These are phyloP conservation scores for Verticillium dahliae DNA, from an alignment of 2,329 filamentous ascomycete species.

Conservation along the genomic window DNA sequence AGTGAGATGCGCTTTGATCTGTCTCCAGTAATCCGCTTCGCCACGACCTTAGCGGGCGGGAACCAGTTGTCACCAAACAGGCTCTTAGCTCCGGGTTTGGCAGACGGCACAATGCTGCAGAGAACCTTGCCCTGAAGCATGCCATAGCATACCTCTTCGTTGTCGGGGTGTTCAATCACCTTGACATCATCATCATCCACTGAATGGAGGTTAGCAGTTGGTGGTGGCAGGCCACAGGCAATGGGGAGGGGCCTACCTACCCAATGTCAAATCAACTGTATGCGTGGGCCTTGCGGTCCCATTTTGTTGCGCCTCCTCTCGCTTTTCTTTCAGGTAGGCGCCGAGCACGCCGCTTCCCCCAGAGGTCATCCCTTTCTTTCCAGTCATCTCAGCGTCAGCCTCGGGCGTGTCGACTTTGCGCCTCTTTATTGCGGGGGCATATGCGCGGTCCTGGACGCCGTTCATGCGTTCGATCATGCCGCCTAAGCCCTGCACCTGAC, in stretches of 20 bases:
- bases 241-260: slow-evolving; percentile 22
- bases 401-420: slow-evolving; percentile 45
- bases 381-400: slow-evolving; percentile 31
- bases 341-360: slow-evolving; percentile 53
- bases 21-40: slow-evolving; percentile 54
- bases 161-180: slow-evolving; percentile 51
- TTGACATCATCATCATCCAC: slow-evolving; percentile 48
- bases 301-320: slow-evolving; percentile 31
- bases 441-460: slow-evolving; percentile 60
- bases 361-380: slow-evolving; percentile 34
- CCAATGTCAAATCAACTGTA: slow-evolving; percentile 53
- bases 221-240: neutral
- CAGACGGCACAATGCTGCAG: slow-evolving; percentile 61
- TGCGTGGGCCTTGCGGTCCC: slow-evolving; percentile 19
- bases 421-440: slow-evolving; percentile 57
- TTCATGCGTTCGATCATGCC: slow-evolving; percentile 70
- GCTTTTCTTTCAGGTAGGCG: slow-evolving; percentile 58
- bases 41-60: slow-evolving; percentile 67
- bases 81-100: slow-evolving; percentile 55
- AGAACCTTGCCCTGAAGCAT: slow-evolving; percentile 65
- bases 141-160: slow-evolving; percentile 75
- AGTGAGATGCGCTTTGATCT: slow-evolving; percentile 59
- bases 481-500: slow-evolving; percentile 36
- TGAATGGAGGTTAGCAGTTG: neutral
- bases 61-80: slow-evolving; percentile 55